These are phyloP conservation scores for Cryptococcus neoformans DNA, from an alignment of 1,284 basidiomycete genomes.

Conservation along the genomic window DNA sequence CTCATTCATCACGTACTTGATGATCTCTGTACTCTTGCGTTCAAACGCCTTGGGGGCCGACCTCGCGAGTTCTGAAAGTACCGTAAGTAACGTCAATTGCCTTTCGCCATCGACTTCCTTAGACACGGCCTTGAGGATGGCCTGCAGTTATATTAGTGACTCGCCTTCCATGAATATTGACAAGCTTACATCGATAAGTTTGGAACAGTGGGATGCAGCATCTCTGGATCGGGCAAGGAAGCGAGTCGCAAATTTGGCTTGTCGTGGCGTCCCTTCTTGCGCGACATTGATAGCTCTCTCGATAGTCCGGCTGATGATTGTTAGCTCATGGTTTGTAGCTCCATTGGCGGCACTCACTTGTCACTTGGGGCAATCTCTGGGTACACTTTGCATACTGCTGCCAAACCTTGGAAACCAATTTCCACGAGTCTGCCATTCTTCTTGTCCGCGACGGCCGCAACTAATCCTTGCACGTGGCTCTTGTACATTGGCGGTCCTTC, in stretches of 20 bases:
- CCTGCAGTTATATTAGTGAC: slow-evolving; percentile 9
- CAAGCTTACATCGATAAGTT: slow-evolving; percentile 64
- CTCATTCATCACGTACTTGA: slow-evolving; percentile 67
- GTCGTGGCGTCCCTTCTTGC: slow-evolving; percentile 60
- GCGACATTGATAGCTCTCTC: slow-evolving; percentile 66
- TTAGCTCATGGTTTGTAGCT: not conserved
- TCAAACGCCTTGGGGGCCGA: slow-evolving; percentile 72
- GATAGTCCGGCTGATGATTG: slow-evolving; percentile 58
- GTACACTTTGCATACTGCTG: slow-evolving; percentile 63
- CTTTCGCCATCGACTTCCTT: slow-evolving; percentile 53
- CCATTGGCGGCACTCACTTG: slow-evolving; percentile 53
- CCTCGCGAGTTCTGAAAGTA: slow-evolving; percentile 70
- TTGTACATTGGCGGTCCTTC: slow-evolving; percentile 70
- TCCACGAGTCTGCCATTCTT: slow-evolving; percentile 62
- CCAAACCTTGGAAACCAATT: slow-evolving; percentile 69
- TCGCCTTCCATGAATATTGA: not conserved
- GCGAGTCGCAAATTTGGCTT: slow-evolving; percentile 86
- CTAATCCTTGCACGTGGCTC: slow-evolving; percentile 69
- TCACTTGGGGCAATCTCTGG: slow-evolving; percentile 60
- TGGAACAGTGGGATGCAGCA: slow-evolving; percentile 53
- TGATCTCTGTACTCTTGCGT: slow-evolving; percentile 67
- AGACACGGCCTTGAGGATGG: slow-evolving; percentile 52
- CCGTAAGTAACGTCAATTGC: slow-evolving; percentile 66
- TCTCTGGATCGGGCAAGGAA: slow-evolving; percentile 64
- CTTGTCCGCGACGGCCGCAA: slow-evolving; percentile 65